phyloP scores from a whole-genome alignment of 306 rosid species.

The Dryas octopetala region DNA sequence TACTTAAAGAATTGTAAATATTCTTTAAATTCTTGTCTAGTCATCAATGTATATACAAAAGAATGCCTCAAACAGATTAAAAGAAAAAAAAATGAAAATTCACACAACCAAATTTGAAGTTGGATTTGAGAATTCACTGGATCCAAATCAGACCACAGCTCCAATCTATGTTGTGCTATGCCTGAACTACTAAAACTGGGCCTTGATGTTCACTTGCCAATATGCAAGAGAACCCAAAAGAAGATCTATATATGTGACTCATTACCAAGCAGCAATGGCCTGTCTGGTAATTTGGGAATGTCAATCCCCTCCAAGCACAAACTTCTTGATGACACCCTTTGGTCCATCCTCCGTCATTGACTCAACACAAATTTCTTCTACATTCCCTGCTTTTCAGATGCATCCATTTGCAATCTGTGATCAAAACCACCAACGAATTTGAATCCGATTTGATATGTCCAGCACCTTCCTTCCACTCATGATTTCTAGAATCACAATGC shows the following conservation, averaged over 20 bases:
- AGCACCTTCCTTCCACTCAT: constrained; percentile 80
- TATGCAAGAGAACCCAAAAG: constrained; percentile 33
- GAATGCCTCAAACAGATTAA: too few relatives aligned
- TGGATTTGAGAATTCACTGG: not conserved
- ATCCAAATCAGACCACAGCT: too few relatives aligned
- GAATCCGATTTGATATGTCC: constrained; percentile 41
- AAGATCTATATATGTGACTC: constrained; percentile 50
- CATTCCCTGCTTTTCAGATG: constrained; percentile 47
- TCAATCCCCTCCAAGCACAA: constrained; percentile 81
- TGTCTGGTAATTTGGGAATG: constrained; percentile 64
- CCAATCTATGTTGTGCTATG: not conserved
- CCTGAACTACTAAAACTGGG: constrained; percentile 23
- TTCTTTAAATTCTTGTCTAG: too few relatives aligned
- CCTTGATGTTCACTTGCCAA: constrained; percentile 39
- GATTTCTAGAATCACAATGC: constrained; percentile 71
- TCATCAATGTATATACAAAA: too few relatives aligned
- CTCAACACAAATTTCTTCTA: constrained; percentile 50
- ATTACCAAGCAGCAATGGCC: constrained; percentile 73
- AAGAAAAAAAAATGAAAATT: not conserved
- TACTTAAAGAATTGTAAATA: too few relatives aligned
- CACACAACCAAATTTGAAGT: not conserved
- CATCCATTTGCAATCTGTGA: constrained; percentile 90
- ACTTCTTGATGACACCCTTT: constrained; percentile 67
- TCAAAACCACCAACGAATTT: constrained; percentile 40
- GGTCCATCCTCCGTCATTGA: constrained; percentile 54